Percentiles rank a stretch among this genome's conserved stretches.
Conservation (phyloP, 768 basidiomycete species). For the Lanmaoa rubissima region DNA sequence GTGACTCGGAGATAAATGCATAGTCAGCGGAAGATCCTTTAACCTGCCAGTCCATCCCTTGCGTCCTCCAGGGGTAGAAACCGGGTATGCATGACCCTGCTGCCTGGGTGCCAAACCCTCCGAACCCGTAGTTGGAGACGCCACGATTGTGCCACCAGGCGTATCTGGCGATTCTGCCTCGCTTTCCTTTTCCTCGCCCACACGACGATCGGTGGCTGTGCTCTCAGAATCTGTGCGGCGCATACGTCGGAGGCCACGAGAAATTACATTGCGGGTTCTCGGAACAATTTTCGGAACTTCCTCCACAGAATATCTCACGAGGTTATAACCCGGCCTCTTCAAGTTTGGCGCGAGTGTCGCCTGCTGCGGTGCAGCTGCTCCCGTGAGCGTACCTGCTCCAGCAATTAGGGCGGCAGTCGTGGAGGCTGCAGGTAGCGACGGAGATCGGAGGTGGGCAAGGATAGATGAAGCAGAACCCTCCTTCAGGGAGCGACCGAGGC, state of each 20-base stretch:
- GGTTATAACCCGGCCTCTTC: constrained; percentile 59
- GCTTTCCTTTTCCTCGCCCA: constrained; percentile 1
- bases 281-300: neutral
- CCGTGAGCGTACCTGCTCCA: constrained; percentile 62
- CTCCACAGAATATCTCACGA: constrained; percentile 50
- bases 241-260: constrained; percentile 9
- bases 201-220: neutral
- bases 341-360: constrained; percentile 54
- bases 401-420: constrained; percentile 61
- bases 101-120: neutral
- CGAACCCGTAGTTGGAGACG: constrained; percentile 13
- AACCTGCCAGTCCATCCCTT: constrained; percentile 38
- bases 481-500: constrained; percentile 20
- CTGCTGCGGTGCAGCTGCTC: constrained; percentile 53
- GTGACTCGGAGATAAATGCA: constrained; percentile 16
- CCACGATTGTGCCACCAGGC: constrained; percentile 13
- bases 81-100: neutral
- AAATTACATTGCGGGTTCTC: neutral
- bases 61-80: constrained; percentile 11
- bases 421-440: constrained; percentile 21
- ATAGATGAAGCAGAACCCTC: constrained; percentile 28
- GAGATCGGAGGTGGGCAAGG: constrained; percentile 15
- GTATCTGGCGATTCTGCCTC: constrained; percentile 19
- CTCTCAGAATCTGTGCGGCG: constrained; percentile 14
- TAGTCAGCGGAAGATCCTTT: constrained; percentile 39